Evolutionary conservation across 139 green algal genomes (phyloP), one percentile per base, ranked within the genome.

Genomic region (Limnomonas spitsbergensis): DNA sequence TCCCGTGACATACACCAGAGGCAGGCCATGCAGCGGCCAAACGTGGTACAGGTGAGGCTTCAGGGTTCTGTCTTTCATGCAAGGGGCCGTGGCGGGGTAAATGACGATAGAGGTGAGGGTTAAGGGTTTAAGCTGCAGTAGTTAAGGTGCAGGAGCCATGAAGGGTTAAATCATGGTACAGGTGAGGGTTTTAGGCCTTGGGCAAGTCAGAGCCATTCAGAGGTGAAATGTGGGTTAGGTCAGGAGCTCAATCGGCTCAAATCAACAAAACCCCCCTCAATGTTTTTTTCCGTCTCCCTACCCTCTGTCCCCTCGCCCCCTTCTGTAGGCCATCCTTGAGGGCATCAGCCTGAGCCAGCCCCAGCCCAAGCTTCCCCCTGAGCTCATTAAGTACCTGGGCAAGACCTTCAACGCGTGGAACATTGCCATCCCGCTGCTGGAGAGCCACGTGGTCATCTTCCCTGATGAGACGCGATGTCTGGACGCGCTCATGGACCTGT

Each of bases 311-410:
- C n/a, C n/a, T n/a, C n/a, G n/a, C n/a, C n/a, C n/a, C n/a, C n/a
- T 52, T 20, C 47, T 61, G 2, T 75, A 88, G 84, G 91, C 92
- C 3, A 75, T 97, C 78, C 83, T 99, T 66, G 95, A 98, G 77
- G 92, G 89, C 75, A 97, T 98, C 71, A 92, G 84, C 32, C 83
- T 99, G 74, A 93, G 84, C 79, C 95, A 99, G 87, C 96, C 96
- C 36, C 96, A 99, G 88, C 96, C 96, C 53, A 99, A 99, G 90
- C 93, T 99, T 66, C 94, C 96, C 0, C 89, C 89, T 1, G 96
- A 99, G 89, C 91, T 99, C 38, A 98, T 99, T 80, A 95, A 95
- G 81, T 99, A 96, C 89, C 89, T 99, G 78, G 96, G 95, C 61
- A 96, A 95, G 69, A 96, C 90, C 40, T 98, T 94, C 90, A 95